Conservation (phyloP, 495 filamentous ascomycete species). For the Polyplosphaeria fusca region DNA sequence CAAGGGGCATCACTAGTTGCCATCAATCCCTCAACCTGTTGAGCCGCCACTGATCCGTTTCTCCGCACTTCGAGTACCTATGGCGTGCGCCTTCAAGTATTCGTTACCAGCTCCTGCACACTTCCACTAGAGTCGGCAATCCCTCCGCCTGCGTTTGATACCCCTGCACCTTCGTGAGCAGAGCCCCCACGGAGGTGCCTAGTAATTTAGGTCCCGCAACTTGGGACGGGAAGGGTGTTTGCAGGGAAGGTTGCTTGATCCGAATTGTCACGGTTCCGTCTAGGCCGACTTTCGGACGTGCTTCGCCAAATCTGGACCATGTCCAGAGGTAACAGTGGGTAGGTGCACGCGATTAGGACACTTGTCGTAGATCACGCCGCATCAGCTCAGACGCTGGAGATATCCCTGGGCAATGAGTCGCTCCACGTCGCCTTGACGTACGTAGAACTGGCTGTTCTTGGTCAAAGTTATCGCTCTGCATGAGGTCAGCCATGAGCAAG, state of each 20-base stretch:
- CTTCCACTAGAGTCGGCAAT: conserved; percentile 3
- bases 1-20: too few relatives aligned
- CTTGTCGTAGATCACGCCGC: background rate
- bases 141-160: background rate
- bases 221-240: too few relatives aligned
- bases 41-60: background rate
- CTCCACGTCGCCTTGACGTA: conserved; percentile 95
- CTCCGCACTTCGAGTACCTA: conserved; percentile 15
- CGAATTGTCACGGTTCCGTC: background rate
- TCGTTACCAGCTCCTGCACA: background rate
- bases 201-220: background rate
- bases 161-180: background rate
- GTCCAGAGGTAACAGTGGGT: background rate
- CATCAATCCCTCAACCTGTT: background rate
- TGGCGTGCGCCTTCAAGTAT: background rate
- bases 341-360: too few relatives aligned
- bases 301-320: background rate
- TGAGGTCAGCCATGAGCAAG: background rate
- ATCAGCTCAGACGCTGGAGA: conserved; percentile 83
- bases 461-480: conserved; percentile 87
- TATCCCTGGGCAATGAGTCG: conserved; percentile 95
- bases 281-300: background rate
- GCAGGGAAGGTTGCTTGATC: background rate
- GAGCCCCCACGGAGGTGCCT: background rate
- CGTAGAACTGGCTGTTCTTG: conserved; percentile 97